phyloP scores from a whole-genome alignment of 352 stramenopile genomes.

The Globisporangium paddicum region DNA sequence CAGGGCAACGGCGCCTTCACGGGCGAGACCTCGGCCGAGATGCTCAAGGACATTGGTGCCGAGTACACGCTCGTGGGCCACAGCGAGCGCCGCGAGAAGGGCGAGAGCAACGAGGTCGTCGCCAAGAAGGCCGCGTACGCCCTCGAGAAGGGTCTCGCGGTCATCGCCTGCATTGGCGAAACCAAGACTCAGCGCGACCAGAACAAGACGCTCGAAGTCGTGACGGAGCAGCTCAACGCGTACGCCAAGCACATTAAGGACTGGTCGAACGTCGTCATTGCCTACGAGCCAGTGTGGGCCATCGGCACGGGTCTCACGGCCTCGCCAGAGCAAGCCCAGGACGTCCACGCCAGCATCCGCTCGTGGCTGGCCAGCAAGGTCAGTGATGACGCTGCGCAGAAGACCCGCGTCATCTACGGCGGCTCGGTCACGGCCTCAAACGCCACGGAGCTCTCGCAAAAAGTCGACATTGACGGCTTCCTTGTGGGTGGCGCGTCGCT shows the following conservation, averaged over 20 bases:
- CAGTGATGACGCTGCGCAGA: constrained; percentile 85
- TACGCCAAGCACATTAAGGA: constrained; percentile 88
- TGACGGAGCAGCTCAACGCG: constrained; percentile 91
- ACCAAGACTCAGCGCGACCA: constrained; percentile 93
- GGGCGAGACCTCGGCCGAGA: constrained; percentile 96
- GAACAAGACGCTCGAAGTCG: constrained; percentile 92
- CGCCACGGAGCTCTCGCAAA: constrained; percentile 90
- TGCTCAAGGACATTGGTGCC: constrained; percentile 95
- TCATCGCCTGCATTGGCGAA: constrained; percentile 97
- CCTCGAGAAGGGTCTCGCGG: constrained; percentile 90
- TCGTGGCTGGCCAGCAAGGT: constrained; percentile 92
- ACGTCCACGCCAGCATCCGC: constrained; percentile 96
- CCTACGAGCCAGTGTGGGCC: constrained; percentile 97
- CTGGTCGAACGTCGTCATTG: constrained; percentile 95
- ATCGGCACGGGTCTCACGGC: constrained; percentile 98
- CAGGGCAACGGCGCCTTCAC: constrained; percentile 95
- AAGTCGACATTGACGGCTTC: constrained; percentile 98
- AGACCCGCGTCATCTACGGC: constrained; percentile 97
- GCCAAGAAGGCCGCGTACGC: constrained; percentile 94
- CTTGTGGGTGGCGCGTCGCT: constrained; percentile 97
- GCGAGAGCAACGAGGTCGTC: constrained; percentile 90
- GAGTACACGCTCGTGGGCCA: constrained; percentile 96
- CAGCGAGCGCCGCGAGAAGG: constrained; percentile 92
- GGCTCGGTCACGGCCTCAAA: constrained; percentile 93
- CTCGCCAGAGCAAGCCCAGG: constrained; percentile 97